Percentiles rank a stretch among this genome's conserved stretches.
Conservation (phyloP, 1,284 basidiomycete species). For the Caloboletus inedulis region DNA sequence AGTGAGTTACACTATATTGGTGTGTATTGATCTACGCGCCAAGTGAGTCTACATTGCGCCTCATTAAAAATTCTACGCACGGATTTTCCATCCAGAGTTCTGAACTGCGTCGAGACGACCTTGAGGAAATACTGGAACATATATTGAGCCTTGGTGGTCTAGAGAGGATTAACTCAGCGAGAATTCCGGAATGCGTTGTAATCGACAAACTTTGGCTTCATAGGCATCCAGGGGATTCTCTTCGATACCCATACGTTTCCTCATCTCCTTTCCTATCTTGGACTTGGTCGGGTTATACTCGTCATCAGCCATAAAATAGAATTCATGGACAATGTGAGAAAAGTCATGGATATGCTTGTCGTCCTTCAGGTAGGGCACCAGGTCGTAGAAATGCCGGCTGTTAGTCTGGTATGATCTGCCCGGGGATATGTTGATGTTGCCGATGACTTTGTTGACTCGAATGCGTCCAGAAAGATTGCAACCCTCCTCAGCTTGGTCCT, state of each 20-base stretch:
- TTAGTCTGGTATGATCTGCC: constrained; percentile 93
- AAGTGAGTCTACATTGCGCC: constrained; percentile 5
- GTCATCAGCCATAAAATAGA: constrained; percentile 83
- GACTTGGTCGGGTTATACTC: constrained; percentile 70
- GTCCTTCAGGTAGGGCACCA: constrained; percentile 93
- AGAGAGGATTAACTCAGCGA: constrained; percentile 8
- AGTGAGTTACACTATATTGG: constrained; percentile 94
- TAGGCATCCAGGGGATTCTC: constrained; percentile 81
- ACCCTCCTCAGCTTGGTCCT: constrained; percentile 90
- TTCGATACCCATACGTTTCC: constrained; percentile 69
- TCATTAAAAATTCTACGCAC: constrained; percentile 40
- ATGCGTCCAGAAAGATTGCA: constrained; percentile 92
- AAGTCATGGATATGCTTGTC: constrained; percentile 91
- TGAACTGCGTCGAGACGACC: constrained; percentile 91
- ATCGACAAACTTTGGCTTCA: constrained; percentile 52
- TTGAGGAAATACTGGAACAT: constrained; percentile 99
- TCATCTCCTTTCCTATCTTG: constrained; percentile 62
- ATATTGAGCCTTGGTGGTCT: constrained; percentile 72
- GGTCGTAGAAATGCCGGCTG: constrained; percentile 81
- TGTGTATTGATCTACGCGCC: constrained; percentile 65
- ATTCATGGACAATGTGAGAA: constrained; percentile 82
- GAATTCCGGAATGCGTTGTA: constrained; percentile 1
- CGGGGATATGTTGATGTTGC: constrained; percentile 85
- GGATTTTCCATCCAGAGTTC: constrained; percentile 70
- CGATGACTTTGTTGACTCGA: constrained; percentile 95